Percentiles rank a stretch among this genome's conserved stretches.
Conservation (phyloP, 208 protist species). For the Leishmania braziliensis region DNA sequence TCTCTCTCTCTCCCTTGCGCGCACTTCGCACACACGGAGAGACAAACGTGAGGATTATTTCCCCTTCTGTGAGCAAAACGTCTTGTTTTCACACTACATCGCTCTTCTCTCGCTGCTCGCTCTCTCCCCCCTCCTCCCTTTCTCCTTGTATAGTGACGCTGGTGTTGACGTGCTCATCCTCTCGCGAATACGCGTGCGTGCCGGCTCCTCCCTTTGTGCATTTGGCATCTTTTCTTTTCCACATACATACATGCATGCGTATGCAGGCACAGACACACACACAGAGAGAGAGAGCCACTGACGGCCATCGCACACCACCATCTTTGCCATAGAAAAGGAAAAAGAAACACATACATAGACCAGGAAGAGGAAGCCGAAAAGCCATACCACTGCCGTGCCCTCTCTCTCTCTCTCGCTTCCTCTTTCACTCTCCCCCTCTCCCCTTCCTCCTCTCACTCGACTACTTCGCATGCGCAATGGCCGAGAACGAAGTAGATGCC, state of each 20-base stretch:
- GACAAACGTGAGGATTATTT: neutral
- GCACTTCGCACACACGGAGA: neutral
- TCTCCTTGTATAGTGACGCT: neutral
- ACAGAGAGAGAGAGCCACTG: neutral
- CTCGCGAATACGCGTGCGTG: neutral
- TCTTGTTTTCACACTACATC: neutral
- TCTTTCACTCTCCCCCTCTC: neutral
- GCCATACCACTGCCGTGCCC: neutral
- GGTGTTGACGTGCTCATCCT: neutral
- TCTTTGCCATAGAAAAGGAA: neutral
- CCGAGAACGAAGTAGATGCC: slow-evolving; percentile 56
- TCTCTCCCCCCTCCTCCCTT: neutral
- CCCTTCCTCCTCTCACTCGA: neutral
- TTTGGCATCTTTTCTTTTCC: neutral
- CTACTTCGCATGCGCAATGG: slow-evolving; percentile 11
- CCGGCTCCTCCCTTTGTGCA: neutral
- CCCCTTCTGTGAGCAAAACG: neutral
- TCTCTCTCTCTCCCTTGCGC: too few relatives aligned
- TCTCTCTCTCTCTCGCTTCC: neutral
- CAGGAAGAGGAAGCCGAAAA: neutral
- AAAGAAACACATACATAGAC: neutral
- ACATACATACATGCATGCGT: neutral
- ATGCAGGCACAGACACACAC: neutral
- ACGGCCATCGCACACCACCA: neutral
- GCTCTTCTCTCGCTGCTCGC: neutral